Evolutionary conservation across 106 monocot genomes (phyloP), one percentile per base, ranked within the genome.

Genomic region (Dioscorea dumetorum): DNA sequence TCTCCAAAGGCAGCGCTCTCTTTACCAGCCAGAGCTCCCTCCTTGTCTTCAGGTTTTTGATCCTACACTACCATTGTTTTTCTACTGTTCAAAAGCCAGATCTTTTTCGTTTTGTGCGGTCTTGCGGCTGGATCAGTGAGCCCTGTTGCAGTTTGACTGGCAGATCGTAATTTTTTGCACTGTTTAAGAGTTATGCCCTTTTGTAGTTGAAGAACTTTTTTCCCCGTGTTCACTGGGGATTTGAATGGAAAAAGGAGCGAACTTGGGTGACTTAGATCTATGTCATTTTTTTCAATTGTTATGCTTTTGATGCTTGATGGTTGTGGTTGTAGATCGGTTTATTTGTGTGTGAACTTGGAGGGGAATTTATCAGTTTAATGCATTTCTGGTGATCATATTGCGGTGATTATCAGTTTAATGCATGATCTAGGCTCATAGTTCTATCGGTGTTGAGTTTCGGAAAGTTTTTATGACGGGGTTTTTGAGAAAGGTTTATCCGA

Each of bases 11-110:
- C 41, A 66, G 49, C 66, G 66, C 50, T 14, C 21, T 8, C 66
- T 50, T 5, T 66, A 66, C 66, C 66, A 66, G 19, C 66, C 66
- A 4, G 66, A 66, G 20, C 66, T 66, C 11, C 66, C 66, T n/a
- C 66, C 66, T 22, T 66, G 66, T 13, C 66, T 66, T 19, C 66
- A 66, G 66, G 66, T 66, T 15, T 35, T 7, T 64, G 34, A 7
- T 35, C 22, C 59, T 21, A 35, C 35, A 17, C 35, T 41, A 19
- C 20, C 59, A 22, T 22, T 59, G 2, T 8, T 12, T 23, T n/a
- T 58, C 59, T 22, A 19, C 4, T 23, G n/a, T 1, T 20, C 11
- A 4, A 23, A 22, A 59, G 4, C 22, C 0, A 19, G 4, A 19
- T 59, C 15, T 21, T 59, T 21, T 22, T 23, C 59, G 8, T 19